Base-by-base conservation (phyloP, 2,329 filamentous ascomycete genomes). In the Claviceps monticola region DNA sequence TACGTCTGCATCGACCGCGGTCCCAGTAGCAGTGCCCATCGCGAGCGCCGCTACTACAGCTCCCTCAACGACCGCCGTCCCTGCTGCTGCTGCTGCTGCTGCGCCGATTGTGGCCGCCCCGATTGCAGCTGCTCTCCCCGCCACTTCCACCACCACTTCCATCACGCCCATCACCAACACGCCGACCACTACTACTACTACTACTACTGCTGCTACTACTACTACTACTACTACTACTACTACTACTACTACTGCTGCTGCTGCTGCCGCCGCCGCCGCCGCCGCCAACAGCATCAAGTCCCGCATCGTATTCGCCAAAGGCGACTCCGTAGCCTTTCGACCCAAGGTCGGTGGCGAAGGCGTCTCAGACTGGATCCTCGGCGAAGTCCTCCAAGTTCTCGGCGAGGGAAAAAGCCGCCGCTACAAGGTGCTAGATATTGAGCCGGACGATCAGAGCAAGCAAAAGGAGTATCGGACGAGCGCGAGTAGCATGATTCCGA, bases 351-450 rank as follows among this genome's bases (percentile, higher is more conserved):
- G 67, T 48, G 58, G 74, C 71, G 63, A 78, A 64, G 62, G 71
- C 67, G 58, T 61, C 19, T 62, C 66, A 3, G 82, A 85, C 58
- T 86, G 82, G 74, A 90, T 90, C 51, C 78, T 90, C 47, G 87
- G 86, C 49, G 84, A 85, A 54, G 87, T 91, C 49, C 84, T 85
- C 54, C 79, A 80, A 50, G 83, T 91, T 14, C 75, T 81, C 50
- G 86, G 85, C 14, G 85, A 90, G 54, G 84, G 84, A 51, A 89
- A 88, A 64, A 84, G 81, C 62, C 76, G 85, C 61, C 79, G 84
- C 45, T 90, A 90, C 68, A 84, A 85, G 64, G 86, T 90, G 23
- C 80, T 88, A 59, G 86, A 91, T 61, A 83, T 85, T 34, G 86
- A 88, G 62, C 84, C 86, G 1, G 86, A 88, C 60, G 80, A 79